Conservation (phyloP, 1,284 basidiomycete genomes). For the Stygiomarasmius scandens region DNA sequence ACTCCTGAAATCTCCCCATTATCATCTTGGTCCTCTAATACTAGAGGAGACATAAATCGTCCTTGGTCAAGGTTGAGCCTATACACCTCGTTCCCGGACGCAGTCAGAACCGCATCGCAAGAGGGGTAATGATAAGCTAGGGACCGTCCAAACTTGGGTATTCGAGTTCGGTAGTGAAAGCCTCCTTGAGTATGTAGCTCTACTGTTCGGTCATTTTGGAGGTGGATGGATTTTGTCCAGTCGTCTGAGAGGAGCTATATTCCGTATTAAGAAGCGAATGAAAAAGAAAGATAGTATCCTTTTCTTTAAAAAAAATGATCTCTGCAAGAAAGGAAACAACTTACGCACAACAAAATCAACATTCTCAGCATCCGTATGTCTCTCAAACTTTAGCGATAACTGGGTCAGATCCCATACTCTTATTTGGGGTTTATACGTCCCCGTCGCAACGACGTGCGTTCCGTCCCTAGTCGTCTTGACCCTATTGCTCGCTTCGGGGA, state of each 20-base stretch:
- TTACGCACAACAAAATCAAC: constrained; percentile 95
- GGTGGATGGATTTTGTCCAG: constrained; percentile 98
- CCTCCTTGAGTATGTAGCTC: constrained; percentile 95
- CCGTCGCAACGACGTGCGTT: constrained; percentile 90
- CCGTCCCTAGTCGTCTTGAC: constrained; percentile 93
- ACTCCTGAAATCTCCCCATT: constrained; percentile 73
- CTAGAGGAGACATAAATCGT: constrained; percentile 84
- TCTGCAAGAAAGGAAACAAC: constrained; percentile 32
- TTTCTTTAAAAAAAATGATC: neutral
- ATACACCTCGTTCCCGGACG: constrained; percentile 85
- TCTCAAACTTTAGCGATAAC: constrained; percentile 93
- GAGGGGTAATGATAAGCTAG: constrained; percentile 90
- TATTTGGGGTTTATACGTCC: constrained; percentile 98
- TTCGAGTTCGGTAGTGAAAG: constrained; percentile 89
- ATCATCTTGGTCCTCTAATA: constrained; percentile 59
- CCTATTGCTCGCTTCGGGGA: constrained; percentile 94
- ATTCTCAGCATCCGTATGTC: constrained; percentile 96
- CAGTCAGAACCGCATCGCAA: constrained; percentile 79
- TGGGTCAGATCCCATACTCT: constrained; percentile 95
- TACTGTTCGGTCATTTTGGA: constrained; percentile 94
- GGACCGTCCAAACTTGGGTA: constrained; percentile 92
- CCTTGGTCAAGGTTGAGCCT: constrained; percentile 96
- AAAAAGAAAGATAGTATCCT: neutral
- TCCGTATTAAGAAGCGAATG: constrained; percentile 46
- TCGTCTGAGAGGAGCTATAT: constrained; percentile 91